Conservation (phyloP, 768 basidiomycete genomes). For the Vararia minispora region DNA sequence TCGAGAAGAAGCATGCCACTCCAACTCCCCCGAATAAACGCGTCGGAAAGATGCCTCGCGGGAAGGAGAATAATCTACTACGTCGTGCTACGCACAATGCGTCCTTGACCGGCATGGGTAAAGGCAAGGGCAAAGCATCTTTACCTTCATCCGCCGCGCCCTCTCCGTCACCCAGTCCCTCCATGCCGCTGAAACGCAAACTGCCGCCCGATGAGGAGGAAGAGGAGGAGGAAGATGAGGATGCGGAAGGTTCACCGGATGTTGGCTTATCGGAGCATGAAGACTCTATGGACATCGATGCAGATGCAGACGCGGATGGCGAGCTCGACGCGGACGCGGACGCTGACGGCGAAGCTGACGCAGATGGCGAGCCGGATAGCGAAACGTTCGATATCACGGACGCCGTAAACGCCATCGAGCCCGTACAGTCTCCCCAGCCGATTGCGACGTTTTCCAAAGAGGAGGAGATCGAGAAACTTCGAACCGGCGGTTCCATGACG, state of each 20-base stretch:
- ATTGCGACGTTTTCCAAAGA: conserved; percentile 81
- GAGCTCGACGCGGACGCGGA: conserved; percentile 32
- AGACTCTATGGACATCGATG: conserved; percentile 19
- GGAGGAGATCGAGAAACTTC: conserved; percentile 96
- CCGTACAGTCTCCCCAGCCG: conserved; percentile 40
- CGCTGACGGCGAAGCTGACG: conserved; percentile 42
- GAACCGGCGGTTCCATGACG: conserved; percentile 97
- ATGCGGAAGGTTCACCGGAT: conserved; percentile 14
- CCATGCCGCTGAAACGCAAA: conserved; percentile 68
- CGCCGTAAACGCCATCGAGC: no score
- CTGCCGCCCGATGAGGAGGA: conserved; percentile 52
- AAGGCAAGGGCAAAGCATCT: conserved; percentile 15
- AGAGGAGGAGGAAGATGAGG: conserved; percentile 43
- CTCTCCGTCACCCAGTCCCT: conserved; percentile 18
- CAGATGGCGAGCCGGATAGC: conserved; percentile 59
- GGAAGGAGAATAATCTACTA: conserved; percentile 13
- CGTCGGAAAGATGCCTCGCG: conserved; percentile 15
- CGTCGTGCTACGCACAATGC: conserved; percentile 33
- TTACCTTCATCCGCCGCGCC: conserved; percentile 17
- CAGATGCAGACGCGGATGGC: conserved; percentile 34
- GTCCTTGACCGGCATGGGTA: conserved; percentile 13
- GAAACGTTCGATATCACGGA: conserved; percentile 57
- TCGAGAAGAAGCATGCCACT: conserved; percentile 41
- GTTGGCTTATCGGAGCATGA: no score
- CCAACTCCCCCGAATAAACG: conserved; percentile 10